phyloP scores from a whole-genome alignment of 2,329 filamentous ascomycete genomes.

The Cercospora janseana region DNA sequence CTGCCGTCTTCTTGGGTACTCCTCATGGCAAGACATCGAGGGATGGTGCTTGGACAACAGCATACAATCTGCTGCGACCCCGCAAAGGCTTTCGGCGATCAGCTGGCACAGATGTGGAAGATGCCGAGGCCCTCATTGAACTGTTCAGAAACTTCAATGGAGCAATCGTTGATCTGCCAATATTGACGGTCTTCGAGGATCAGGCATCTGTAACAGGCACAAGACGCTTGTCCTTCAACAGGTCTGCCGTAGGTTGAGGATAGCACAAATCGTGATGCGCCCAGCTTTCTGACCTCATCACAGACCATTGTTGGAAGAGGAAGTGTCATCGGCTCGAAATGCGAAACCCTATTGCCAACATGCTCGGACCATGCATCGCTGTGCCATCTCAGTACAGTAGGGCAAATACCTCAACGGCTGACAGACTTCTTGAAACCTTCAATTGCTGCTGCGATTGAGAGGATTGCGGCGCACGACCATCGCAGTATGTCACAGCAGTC shows the following conservation, averaged over 20 bases:
- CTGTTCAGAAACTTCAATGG: background rate
- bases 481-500: background rate
- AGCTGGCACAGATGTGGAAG: background rate
- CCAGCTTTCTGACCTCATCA: background rate
- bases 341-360: background rate
- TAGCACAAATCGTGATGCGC: background rate
- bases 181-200: background rate
- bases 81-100: background rate
- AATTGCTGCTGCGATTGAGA: background rate
- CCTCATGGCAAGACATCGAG: background rate
- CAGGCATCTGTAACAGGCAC: background rate
- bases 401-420: background rate
- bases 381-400: background rate
- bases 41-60: background rate
- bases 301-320: background rate
- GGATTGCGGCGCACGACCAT: background rate
- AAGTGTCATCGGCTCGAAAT: background rate
- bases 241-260: background rate
- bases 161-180: background rate
- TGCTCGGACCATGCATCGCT: background rate
- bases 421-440: background rate
- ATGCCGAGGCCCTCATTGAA: background rate
- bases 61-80: background rate
- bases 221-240: background rate
- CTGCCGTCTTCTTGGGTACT: background rate